Evolutionary conservation across 805 yeast species (phyloP), one percentile per base, ranked within the genome.

Genomic region (Yarrowia alimentaria): DNA sequence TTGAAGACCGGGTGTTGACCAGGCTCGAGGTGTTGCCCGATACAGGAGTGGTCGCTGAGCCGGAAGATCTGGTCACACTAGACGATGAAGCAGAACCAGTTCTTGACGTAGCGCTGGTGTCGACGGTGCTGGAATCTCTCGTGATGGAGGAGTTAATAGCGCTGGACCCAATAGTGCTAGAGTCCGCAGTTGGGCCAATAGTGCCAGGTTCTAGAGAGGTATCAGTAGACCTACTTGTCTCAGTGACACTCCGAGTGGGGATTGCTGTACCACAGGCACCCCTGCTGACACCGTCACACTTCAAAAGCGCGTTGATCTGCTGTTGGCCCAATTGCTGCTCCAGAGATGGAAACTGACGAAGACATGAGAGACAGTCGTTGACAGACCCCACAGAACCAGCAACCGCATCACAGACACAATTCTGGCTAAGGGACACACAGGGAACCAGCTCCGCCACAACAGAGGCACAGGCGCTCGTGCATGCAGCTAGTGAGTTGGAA

Each of bases 201-300:
- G n/a, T n/a, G n/a, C n/a, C n/a, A n/a, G n/a, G n/a, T n/a, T n/a
- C n/a, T n/a, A n/a, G n/a, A n/a, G n/a, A n/a, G n/a, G n/a, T n/a
- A n/a, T n/a, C n/a, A n/a, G n/a, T n/a, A n/a, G n/a, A n/a, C n/a
- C n/a, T n/a, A 19, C 10, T 9, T 12, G 40, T 20, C 18, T 12
- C 6, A 3, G 40, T 12, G 13, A 6, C 16, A 21, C 40, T 34
- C 29, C n/a, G 29, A 9, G 29, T 14, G 3, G 40, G 40, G 18
- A 34, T 8, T 10, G 17, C 42, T 4, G 42, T 35, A 5, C 42
- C 42, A 8, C 42, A 35, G 4, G 13, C 42, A 12, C 21, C 6
- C 7, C 42, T 5, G 12, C 42, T 35, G 3, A 35, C 29, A 7
- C 42, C 42, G 6, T 28, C 20, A 16, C 42, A 35, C 42, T 35